Base-by-base conservation (phyloP, 2,329 filamentous ascomycete species). In the Epichloe scottii region DNA sequence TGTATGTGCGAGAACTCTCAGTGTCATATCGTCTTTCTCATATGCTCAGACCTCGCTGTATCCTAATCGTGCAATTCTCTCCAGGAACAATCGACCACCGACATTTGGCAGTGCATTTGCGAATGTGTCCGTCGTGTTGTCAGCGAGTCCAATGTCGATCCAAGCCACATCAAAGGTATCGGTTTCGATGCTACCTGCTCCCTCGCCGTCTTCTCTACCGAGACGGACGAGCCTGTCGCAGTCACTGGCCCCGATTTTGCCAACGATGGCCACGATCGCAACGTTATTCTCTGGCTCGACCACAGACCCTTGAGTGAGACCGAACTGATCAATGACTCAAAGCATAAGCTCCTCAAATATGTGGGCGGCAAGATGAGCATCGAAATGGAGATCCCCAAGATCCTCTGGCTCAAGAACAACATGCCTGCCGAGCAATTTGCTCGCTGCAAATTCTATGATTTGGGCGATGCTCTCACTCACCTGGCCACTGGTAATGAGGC, bases 181-280 rank as follows among this genome's bases (percentile, higher is more conserved):
- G 93, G 93, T 49, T 97, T 98, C 68, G 93, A 98, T 67, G 93
- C 93, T 21, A 98, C 93, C n/a, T 98, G 93, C 75, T 98, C 93
- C 17, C 80, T 98, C 30, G 81, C 90, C 34, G 90, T 97, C 59
- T 95, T 98, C 70, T 78, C 84, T 51, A 75, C 87, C 63, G 89
- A 95, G 60, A 95, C 88, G 4, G 86, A 95, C 66, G 87, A 95
- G 68, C 93, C 93, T 2, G 76, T 96, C 46, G 78, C 85, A n/a
- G 88, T 98, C 21, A 95, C 90, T 2, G 88, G 87, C 0, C 90
- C 89, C 3, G 81, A 87, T 59, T 97, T 95, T 61, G 51, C 59
- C 51, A 79, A 86, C 59, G 83, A 85, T 58, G 83, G 81, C 51
- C 85, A 90, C 59, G 89, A 95, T 66, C 87, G 89, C 58, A 98